phyloP scores from a whole-genome alignment of 2,329 filamentous ascomycete species.

The Colletotrichum falcatum region DNA sequence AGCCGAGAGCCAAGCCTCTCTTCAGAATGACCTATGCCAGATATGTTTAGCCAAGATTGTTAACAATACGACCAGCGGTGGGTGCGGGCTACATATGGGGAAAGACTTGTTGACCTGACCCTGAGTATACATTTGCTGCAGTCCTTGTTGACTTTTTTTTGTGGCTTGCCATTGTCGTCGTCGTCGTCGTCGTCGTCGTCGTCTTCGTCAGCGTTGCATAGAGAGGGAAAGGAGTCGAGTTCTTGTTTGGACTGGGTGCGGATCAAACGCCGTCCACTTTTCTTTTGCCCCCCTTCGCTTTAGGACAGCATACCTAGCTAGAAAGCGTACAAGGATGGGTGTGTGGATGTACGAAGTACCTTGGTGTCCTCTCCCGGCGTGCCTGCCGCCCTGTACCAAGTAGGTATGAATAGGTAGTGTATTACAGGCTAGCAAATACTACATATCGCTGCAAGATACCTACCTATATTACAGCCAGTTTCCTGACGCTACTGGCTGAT shows the following conservation, averaged over 20 bases:
- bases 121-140: neutral
- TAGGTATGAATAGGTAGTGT: too few species aligned
- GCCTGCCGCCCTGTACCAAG: too few species aligned
- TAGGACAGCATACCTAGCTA: too few species aligned
- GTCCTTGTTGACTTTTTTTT: neutral
- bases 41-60: conserved; percentile 20
- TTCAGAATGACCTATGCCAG: conserved; percentile 14
- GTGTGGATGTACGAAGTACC: neutral
- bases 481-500: neutral
- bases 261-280: conserved; percentile 41
- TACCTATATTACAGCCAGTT: neutral
- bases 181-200: conserved; percentile 1
- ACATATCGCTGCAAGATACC: neutral
- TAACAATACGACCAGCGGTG: neutral
- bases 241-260: conserved; percentile 41
- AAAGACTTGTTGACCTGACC: neutral
- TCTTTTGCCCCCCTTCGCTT: neutral
- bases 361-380: neutral
- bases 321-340: too few species aligned
- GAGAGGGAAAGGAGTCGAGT: conserved; percentile 18
- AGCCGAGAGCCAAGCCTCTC: conserved; percentile 19
- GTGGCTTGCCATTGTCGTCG: neutral
- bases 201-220: conserved; percentile 27
- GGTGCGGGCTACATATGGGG: neutral
- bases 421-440: neutral